phyloP scores from a whole-genome alignment of 1,284 basidiomycete species.

The Prillingera fragicola region DNA sequence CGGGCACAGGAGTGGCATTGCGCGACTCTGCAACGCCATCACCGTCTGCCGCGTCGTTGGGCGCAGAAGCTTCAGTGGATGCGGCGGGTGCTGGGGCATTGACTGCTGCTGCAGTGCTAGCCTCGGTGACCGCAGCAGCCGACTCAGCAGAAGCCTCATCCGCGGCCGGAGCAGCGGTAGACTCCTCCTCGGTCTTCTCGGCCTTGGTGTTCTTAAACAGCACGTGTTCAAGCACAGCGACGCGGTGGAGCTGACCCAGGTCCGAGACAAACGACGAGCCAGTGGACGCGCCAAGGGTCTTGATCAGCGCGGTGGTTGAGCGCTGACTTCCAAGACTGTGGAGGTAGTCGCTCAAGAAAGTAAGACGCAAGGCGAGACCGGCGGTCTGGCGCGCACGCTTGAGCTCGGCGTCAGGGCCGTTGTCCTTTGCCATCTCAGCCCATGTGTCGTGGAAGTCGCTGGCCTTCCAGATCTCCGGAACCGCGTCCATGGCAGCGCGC shows the following conservation, averaged over 20 bases:
- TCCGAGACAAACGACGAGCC: constrained; percentile 64
- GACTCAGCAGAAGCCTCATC: not conserved
- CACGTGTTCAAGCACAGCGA: constrained; percentile 52
- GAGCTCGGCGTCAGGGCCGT: constrained; percentile 11
- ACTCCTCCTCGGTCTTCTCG: not conserved
- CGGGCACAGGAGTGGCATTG: constrained; percentile 11
- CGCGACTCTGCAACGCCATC: too few species aligned
- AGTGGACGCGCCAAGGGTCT: constrained; percentile 62
- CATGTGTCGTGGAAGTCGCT: constrained; percentile 54
- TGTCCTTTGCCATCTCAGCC: constrained; percentile 37
- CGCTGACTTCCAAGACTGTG: constrained; percentile 46
- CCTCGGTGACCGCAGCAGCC: too few species aligned
- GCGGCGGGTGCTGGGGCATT: too few species aligned
- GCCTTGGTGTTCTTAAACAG: constrained; percentile 58
- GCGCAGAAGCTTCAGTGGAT: too few species aligned
- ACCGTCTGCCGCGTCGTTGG: too few species aligned
- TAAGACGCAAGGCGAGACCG: constrained; percentile 53
- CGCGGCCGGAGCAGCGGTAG: not conserved
- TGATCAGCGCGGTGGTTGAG: constrained; percentile 67
- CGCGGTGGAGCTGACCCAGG: constrained; percentile 77
- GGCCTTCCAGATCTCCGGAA: constrained; percentile 65
- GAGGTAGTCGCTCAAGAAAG: constrained; percentile 75
- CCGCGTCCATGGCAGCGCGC: constrained; percentile 63
- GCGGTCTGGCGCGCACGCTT: constrained; percentile 8
- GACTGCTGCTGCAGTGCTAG: too few species aligned